A percentile compares a stretch with the other conserved stretches of the same genome.
These are phyloP conservation scores for Geotrichum citri-aurantii DNA, from an alignment of 1,139 yeast genomes.

Conservation along the genomic window DNA sequence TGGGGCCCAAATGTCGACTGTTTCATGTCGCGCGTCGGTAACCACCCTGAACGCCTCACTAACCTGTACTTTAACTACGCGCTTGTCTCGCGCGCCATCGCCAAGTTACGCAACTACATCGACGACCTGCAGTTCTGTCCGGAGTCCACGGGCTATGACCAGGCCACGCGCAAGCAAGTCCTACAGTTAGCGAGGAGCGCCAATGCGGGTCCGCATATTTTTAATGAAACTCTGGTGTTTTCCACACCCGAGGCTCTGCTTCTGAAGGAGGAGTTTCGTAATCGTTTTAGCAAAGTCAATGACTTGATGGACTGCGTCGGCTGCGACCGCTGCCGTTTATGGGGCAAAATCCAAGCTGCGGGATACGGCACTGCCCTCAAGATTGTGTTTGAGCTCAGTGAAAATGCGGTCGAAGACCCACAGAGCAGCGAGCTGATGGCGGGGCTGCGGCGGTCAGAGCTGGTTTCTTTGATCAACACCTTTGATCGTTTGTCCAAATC, in stretches of 20 bases:
- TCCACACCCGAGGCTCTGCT: constrained; percentile 43
- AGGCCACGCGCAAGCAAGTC: constrained; percentile 42
- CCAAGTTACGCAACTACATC: constrained; percentile 51
- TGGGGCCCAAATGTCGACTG: constrained; percentile 80
- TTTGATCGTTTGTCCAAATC: constrained; percentile 88
- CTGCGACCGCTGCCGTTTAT: constrained; percentile 92
- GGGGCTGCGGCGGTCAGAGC: constrained; percentile 70
- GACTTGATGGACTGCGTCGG: constrained; percentile 98
- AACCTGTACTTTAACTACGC: constrained; percentile 93
- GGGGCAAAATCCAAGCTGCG: constrained; percentile 97
- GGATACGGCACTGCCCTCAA: constrained; percentile 97
- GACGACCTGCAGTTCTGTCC: constrained; percentile 47
- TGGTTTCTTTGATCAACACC: constrained; percentile 86
- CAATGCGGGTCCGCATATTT: constrained; percentile 33
- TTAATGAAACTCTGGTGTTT: constrained; percentile 53
- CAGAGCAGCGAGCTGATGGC: constrained; percentile 35
- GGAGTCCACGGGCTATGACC: constrained; percentile 44
- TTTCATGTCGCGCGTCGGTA: constrained; percentile 87
- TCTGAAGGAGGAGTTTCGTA: constrained; percentile 73
- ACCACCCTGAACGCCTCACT: constrained; percentile 79
- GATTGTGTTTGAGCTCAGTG: constrained; percentile 65
- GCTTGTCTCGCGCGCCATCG: constrained; percentile 71
- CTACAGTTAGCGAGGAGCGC: constrained; percentile 39
- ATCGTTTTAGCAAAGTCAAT: constrained; percentile 81
- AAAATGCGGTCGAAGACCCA: constrained; percentile 32